Base-by-base conservation (phyloP, 2,329 filamentous ascomycete species). In the Fusarium sp. region DNA sequence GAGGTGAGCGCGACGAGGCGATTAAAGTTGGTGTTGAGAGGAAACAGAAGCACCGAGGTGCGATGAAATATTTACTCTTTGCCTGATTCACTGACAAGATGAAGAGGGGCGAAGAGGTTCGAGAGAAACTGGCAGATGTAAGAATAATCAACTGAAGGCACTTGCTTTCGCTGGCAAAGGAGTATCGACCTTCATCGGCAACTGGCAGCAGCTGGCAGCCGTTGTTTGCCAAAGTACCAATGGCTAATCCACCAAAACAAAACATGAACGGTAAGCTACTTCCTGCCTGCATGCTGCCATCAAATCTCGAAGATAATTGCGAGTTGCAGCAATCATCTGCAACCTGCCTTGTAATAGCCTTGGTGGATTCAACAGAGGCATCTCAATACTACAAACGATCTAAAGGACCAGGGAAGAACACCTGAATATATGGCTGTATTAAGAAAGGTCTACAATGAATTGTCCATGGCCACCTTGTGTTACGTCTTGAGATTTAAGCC, bases 21-120 rank as follows among this genome's bases (percentile, higher is more conserved):
- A 46, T 19, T 24, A 22, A 9, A 5, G 38, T 31, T 22, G 2
- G 15, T 28, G 26, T 28, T 29, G 29, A 6, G 8, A 24, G 12
- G 26, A 8, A 22, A 15, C 26, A 36, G 38, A 32, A 36, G 13
- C 4, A 26, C 31, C 24, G 24, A 25, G 31, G 49, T 2, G 7
- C 25, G 13, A 32, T 39, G 6, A 22, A 32, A 15, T 46, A 6
- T 2, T 19, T 13, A 24, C 10, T 11, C 12, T 22, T 9, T 5
- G 3, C 12, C 36, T 53, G 61, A 62, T 62, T 62, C 50, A 65
- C 24, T 39, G 40, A 19, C 9, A 31, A 32, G 7, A 10, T 15
- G 6, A 22, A 38, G 15, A 31, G 34, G 12, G 15, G 11, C 9
- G 15, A 11, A n/a, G 34, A 8, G 4, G n/a, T 25, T 10, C 10